Evolutionary conservation across 768 basidiomycete genomes (phyloP).

Genomic region (Kwoniella heveanensis): DNA sequence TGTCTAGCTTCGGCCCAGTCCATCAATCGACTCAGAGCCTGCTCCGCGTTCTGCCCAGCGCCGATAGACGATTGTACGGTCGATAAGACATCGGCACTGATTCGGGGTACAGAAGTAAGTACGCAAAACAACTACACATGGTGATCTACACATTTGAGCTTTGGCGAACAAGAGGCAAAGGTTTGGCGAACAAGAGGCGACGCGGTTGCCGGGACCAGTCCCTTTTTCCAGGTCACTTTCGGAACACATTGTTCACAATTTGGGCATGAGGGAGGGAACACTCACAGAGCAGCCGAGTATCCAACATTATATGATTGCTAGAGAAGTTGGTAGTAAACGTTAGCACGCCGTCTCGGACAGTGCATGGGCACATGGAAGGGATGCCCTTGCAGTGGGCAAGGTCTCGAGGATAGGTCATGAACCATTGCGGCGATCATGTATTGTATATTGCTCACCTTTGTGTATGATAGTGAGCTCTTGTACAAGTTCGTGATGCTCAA

Average conservation of each 20-base stretch:
- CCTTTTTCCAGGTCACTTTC: background rate
- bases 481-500: slow-evolving; percentile 52
- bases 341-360: too few species aligned
- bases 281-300: slow-evolving; percentile 45
- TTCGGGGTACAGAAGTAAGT: too few species aligned
- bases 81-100: slow-evolving; percentile 44
- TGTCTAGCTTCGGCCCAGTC: slow-evolving; percentile 52
- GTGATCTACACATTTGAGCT: too few species aligned
- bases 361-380: too few species aligned
- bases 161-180: background rate
- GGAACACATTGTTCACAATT: background rate
- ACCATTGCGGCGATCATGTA: too few species aligned
- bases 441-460: slow-evolving; percentile 51
- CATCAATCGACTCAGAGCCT: slow-evolving; percentile 44
- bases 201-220: background rate
- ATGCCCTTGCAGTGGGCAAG: too few species aligned
- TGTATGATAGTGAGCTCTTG: slow-evolving; percentile 41
- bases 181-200: background rate
- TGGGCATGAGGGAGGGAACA: background rate
- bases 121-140: background rate
- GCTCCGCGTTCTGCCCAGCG: slow-evolving; percentile 40
- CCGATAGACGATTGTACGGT: slow-evolving; percentile 45
- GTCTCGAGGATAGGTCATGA: too few species aligned
- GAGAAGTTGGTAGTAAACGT: too few species aligned
- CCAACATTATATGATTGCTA: slow-evolving; percentile 51